Evolutionary conservation across 805 yeast species (phyloP).

Genomic region (Teunomyces barrocoloradensis): DNA sequence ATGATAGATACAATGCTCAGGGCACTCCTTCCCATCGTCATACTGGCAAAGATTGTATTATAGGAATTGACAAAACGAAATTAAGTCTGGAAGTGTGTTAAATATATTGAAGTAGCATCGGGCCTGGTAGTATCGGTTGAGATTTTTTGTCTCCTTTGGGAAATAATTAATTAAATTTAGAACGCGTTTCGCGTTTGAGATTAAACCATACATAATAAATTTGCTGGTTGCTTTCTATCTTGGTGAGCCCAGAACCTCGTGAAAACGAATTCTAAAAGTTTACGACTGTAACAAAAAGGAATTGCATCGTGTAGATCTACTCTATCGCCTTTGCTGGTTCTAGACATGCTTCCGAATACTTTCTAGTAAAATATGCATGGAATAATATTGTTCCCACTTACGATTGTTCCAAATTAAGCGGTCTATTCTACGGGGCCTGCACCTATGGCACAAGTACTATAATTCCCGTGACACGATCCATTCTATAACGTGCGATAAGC

Average conservation of each 20-base stretch:
- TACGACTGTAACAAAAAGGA: neutral
- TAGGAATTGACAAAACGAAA: neutral
- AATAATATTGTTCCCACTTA: neutral
- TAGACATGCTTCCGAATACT: neutral
- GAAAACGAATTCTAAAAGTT: neutral
- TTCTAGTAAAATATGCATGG: neutral
- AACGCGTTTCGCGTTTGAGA: constrained; percentile 2
- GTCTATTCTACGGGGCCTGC: neutral
- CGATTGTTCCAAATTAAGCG: neutral
- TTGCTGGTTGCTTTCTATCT: neutral
- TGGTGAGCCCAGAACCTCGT: neutral
- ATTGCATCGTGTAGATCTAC: neutral
- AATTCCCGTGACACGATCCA: constrained; percentile 19
- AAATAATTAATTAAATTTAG: neutral
- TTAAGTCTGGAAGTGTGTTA: neutral
- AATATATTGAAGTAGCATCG: neutral
- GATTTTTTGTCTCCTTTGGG: neutral
- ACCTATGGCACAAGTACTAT: neutral
- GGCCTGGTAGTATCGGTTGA: neutral
- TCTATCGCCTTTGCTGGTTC: no score
- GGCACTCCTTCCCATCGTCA: neutral
- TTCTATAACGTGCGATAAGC: constrained; percentile 22
- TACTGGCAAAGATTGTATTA: neutral
- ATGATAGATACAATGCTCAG: constrained; percentile 1
- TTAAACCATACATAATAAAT: neutral